Evolutionary conservation across 495 filamentous ascomycete species (phyloP), one percentile per base, ranked within the genome.

Genomic region (Penicillium lividum): DNA sequence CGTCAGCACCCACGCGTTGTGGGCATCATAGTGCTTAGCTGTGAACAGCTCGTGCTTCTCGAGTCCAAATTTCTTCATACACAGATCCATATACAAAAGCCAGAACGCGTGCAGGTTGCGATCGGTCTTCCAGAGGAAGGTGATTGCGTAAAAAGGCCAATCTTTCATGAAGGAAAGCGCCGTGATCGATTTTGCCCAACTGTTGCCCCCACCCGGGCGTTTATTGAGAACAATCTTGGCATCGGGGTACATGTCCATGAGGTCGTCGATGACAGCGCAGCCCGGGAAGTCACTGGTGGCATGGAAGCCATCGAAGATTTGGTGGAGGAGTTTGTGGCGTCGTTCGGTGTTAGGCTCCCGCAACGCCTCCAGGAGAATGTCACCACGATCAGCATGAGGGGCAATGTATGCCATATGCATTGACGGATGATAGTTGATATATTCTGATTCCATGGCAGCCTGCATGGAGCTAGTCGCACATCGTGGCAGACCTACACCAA

Each of bases 241-340:
- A 31, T 70, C 62, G 11, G 70, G 69, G 27, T 70, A 73, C 65
- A 73, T 72, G 42, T 70, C 70, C 65, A 73, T 71, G 4, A 70
- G 55, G 44, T 72, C 67, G 9, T 71, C 69, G 10, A 62, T 51
- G 53, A 71, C 64, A 30, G 60, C 34, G 22, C 59, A 45, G 10
- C 59, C 59, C n/a, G 69, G 64, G 18, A 69, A 62, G 25, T 73
- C 66, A 29, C 46, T 43, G 1, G 60, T 58, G 7, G 64, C 59
- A n/a, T 49, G 54, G 45, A 60, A 69, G 10, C 67, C 66, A 29
- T 71, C 57, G 31, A 69, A 66, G 4, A 69, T 16, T 28, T 43
- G 50, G 29, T 63, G 51, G 7, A 71, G 50, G 18, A 69, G 38
- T 46, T 67, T 61, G 36, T 71, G 70, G 3, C 61, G 52, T 36